A percentile compares a stretch with the other conserved stretches of the same genome.
Evolutionary conservation across 2,329 filamentous ascomycete species (phyloP).

Genomic region (Ophiostoma ulmi): DNA sequence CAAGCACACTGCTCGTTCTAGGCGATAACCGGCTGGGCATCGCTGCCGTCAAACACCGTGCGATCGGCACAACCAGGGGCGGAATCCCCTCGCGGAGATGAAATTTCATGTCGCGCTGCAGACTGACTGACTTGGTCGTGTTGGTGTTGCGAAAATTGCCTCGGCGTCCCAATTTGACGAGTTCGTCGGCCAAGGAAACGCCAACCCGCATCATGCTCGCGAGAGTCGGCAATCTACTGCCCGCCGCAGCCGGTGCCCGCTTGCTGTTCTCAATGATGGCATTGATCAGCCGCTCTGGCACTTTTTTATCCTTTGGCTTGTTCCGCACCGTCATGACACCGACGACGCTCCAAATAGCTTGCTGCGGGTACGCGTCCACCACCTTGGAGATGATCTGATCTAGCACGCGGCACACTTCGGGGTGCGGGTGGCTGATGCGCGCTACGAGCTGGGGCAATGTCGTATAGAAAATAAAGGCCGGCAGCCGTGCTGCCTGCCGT

Average conservation of each 20-base stretch:
- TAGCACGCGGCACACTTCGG: constrained; percentile 69
- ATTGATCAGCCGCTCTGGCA: constrained; percentile 53
- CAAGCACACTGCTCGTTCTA: background rate
- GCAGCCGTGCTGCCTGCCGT: constrained; percentile 69
- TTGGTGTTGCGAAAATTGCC: constrained; percentile 79
- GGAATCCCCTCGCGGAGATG: constrained; percentile 79
- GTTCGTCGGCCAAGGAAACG: constrained; percentile 46
- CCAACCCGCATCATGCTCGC: constrained; percentile 37
- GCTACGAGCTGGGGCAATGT: constrained; percentile 89
- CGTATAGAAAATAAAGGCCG: constrained; percentile 74
- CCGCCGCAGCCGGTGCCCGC: background rate
- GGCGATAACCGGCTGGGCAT: constrained; percentile 49
- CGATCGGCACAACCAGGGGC: constrained; percentile 80
- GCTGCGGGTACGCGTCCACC: constrained; percentile 79
- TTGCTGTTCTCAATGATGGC: constrained; percentile 26
- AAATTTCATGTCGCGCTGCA: constrained; percentile 74
- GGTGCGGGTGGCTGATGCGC: constrained; percentile 84
- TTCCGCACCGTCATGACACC: constrained; percentile 63
- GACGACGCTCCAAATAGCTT: constrained; percentile 86
- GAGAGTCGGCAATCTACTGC: constrained; percentile 11
- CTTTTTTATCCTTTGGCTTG: constrained; percentile 53
- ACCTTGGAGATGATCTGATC: constrained; percentile 79
- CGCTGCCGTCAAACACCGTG: constrained; percentile 75
- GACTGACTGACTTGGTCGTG: constrained; percentile 62
- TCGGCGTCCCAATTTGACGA: constrained; percentile 47